A percentile compares a stretch with the other conserved stretches of the same genome.
Conservation (phyloP, 306 rosid species). For the Medicago ruthenica region DNA sequence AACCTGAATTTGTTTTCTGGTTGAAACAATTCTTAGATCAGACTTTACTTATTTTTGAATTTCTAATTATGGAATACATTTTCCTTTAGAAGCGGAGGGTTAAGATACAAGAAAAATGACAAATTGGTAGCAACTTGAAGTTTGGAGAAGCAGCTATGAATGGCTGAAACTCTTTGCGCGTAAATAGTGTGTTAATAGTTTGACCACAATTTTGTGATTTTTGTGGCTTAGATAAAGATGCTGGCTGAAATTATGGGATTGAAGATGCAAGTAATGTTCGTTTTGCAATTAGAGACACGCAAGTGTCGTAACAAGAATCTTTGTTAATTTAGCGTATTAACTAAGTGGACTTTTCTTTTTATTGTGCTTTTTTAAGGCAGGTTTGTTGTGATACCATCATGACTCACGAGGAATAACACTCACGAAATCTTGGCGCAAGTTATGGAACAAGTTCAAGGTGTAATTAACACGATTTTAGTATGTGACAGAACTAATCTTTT, state of each 20-base stretch:
- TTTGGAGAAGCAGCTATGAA: neutral
- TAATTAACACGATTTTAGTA: neutral
- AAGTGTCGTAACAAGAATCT: conserved; percentile 6
- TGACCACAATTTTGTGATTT: conserved; percentile 43
- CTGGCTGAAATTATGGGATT: conserved; percentile 21
- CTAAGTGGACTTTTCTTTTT: neutral
- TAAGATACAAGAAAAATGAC: too few species aligned
- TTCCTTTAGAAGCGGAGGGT: too few species aligned
- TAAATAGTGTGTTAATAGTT: conserved; percentile 8
- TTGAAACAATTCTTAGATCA: too few species aligned
- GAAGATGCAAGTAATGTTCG: conserved; percentile 39
- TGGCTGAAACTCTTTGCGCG: conserved; percentile 29
- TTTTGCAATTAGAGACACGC: conserved; percentile 36
- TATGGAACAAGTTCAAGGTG: conserved; percentile 2
- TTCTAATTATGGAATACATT: too few species aligned
- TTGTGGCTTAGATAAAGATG: conserved; percentile 8
- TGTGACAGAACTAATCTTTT: neutral
- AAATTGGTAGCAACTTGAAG: neutral
- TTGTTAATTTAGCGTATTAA: neutral
- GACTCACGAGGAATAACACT: conserved; percentile 3
- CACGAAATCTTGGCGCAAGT: conserved; percentile 11
- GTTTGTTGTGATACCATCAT: neutral
- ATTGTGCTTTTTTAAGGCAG: neutral
- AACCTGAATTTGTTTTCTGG: too few species aligned
- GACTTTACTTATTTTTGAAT: too few species aligned